Evolutionary conservation across 129 eudicot genomes (phyloP), one percentile per base, ranked within the genome.

Genomic region (sunflower (Helianthus annuus)): DNA sequence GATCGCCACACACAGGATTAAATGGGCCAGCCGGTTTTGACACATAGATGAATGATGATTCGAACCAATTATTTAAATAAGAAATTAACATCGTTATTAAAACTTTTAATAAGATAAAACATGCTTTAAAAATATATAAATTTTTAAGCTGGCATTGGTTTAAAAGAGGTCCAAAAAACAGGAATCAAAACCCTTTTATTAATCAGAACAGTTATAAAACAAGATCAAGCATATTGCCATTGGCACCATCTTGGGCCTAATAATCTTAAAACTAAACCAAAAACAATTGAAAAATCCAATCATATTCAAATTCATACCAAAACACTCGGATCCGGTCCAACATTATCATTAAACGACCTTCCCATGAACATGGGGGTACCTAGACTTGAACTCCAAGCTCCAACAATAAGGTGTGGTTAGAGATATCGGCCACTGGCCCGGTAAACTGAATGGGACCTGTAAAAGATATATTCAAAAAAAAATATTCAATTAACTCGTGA

Each of bases 401-500:
- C 95, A 93, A 68, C 81, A 89, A 64, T 42, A 93, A 78, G 48
- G 98, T 93, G 73, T 93, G 97, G 73, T 82, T 93, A 5, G 85
- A 78, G 63, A 80, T 78, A 68, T 82, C 82, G 39, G 96, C 77
- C 60, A 82, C 70, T 16, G 97, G 97, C 36, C 98, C 98, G 45
- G 74, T 83, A 53, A 93, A 93, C 75, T 93, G 98, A 76, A 93
- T 84, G 14, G 98, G 98, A 56, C 98, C 98, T 93, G 88, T 24
- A 52, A 42, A 7, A 39, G 78, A 11, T 3, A 3, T 63, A 3
- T 63, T 40, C 5, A 24, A 52, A 10, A 67, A 38, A 1, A 52
- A 38, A 13, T 15, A 11, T 8, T 9, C 12, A 66, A 10, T 16
- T 10, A 65, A 15, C 12, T 60, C 45, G 5, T 32, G 45, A 60